Percentiles rank a stretch among this genome's conserved stretches.
phyloP scores from a whole-genome alignment of 2,329 filamentous ascomycete genomes.

The Pseudogymnoascus sp. region DNA sequence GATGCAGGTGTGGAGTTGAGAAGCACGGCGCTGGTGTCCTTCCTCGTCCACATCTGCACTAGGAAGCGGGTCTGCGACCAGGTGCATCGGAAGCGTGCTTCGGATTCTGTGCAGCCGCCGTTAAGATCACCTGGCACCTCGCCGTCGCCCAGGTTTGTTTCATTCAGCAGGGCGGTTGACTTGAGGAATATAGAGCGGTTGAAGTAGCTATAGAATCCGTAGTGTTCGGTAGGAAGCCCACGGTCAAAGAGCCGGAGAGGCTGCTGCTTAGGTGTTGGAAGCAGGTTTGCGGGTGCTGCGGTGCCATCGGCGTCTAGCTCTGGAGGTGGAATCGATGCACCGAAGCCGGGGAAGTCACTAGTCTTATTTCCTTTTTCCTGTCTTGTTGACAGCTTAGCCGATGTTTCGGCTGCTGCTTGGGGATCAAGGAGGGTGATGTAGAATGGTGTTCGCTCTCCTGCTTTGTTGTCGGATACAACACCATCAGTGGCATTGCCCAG shows the following conservation, averaged over 20 bases:
- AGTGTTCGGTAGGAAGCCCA: slow-evolving; percentile 72
- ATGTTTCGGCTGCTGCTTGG: slow-evolving; percentile 16
- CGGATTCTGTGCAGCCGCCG: slow-evolving; percentile 44
- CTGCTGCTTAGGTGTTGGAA: slow-evolving; percentile 63
- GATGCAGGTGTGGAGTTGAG: slow-evolving; percentile 24
- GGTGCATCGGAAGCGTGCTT: slow-evolving; percentile 48
- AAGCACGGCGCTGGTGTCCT: slow-evolving; percentile 37
- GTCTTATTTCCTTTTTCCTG: neutral
- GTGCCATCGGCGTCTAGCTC: slow-evolving; percentile 58
- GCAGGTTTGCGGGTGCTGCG: slow-evolving; percentile 60
- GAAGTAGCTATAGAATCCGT: slow-evolving; percentile 90
- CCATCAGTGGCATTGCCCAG: slow-evolving; percentile 79
- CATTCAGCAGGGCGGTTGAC: slow-evolving; percentile 42
- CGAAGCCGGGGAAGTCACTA: slow-evolving; percentile 33
- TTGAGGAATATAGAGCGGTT: slow-evolving; percentile 78
- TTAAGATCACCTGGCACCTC: slow-evolving; percentile 41
- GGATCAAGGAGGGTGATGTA: slow-evolving; percentile 62
- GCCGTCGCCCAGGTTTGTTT: slow-evolving; percentile 32
- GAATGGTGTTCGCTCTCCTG: slow-evolving; percentile 81
- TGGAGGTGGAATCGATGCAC: slow-evolving; percentile 53
- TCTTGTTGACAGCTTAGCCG: neutral
- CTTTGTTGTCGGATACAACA: slow-evolving; percentile 56
- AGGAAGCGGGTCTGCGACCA: slow-evolving; percentile 53
- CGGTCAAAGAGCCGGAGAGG: slow-evolving; percentile 81
- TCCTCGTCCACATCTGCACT: slow-evolving; percentile 57